Evolutionary conservation across 768 basidiomycete species (phyloP), one percentile per base, ranked within the genome.

Genomic region (Porpolomopsis calyptriformis): DNA sequence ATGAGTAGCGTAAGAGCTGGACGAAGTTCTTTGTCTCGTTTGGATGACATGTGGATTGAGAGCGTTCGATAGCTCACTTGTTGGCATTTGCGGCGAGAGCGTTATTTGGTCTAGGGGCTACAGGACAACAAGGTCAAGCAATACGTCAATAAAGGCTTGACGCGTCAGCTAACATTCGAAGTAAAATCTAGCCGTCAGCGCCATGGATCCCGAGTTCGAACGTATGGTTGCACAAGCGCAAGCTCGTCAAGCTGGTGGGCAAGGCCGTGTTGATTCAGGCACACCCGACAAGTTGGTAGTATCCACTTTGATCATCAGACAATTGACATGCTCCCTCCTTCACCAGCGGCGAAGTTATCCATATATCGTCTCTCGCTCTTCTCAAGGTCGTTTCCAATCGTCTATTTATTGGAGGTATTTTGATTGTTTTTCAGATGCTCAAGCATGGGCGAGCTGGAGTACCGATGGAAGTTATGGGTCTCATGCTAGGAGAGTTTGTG

Each of bases 381-480:
- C 72, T 99, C 43, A 99, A 99, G 80, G 94, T 87, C 31, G 14
- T 18, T 37, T 14, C 38, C 49, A 31, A 29, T 16, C 23, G 20
- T 12, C 10, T 25, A 27, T 18, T 18, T 48, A 39, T 43, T 20
- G 25, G 19, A 39, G 23, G 7, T 49, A 39, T 12, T 34, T 19
- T 1, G 41, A 22, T 49, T 42, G 16, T 53, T 33, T 40, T 45
- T 3, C 54, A 99, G 93, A 99, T 99, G 96, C 70, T 99, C 50
- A 99, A 99, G 66, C 96, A 99, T 58, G 96, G 96, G 18, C 84
- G 96, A 44, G 93, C 96, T 33, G 96, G 94, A 49, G 96, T 99
- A 22, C 96, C 96, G 7, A 92, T 98, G 87, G 96, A 99, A 68
- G 94, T 98, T 53, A 98, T 99, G 94, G 88, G 89, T 50, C 78